Evolutionary conservation across 73 alveolate genomes (phyloP), one percentile per base, ranked within the genome.

Genomic region (Paramecium tetraurelia): DNA sequence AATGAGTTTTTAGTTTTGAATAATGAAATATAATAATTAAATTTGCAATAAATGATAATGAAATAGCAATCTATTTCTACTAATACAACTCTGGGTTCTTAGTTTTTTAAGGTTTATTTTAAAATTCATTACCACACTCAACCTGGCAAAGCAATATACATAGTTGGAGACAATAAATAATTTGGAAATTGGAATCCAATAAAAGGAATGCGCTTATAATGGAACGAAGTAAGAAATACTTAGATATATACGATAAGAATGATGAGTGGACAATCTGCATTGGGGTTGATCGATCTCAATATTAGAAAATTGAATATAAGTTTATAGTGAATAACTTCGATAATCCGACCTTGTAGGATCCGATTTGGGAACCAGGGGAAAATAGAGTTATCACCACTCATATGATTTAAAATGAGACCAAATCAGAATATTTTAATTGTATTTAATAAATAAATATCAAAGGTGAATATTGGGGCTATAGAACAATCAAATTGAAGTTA

Each of bases 331-430:
- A 80, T 80, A 44, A 18, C 4, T 75, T 36, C 16, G 24, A 18
- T 4, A 24, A 40, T 80, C 90, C 90, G 9, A 44, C 24, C 10
- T 22, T 80, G 29, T 9, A 80, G 9, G 48, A 10, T 44, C 12
- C 59, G 9, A 40, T 80, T 40, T 80, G 90, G 90, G 90, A 80
- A 80, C 46, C 70, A 14, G 90, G 90, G 14, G 70, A 46, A 46
- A 80, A 80, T 22, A 40, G 90, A 48, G 72, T 46, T 4, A 48
- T 80, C 48, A 24, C 70, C 10, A 24, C 27, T 11, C 57, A 80
- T 44, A 41, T 27, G 76, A 31, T 80, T 40, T 9, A 24, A 35
- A 41, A 80, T 43, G 75, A 27, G 4, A 41, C 70, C 0, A 80
- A 80, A 80, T 12, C 21, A 4, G 90, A 80, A 48, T 80, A 44